Conservation (phyloP, 495 filamentous ascomycete genomes). For the Hypomontagnella submonticulosa region DNA sequence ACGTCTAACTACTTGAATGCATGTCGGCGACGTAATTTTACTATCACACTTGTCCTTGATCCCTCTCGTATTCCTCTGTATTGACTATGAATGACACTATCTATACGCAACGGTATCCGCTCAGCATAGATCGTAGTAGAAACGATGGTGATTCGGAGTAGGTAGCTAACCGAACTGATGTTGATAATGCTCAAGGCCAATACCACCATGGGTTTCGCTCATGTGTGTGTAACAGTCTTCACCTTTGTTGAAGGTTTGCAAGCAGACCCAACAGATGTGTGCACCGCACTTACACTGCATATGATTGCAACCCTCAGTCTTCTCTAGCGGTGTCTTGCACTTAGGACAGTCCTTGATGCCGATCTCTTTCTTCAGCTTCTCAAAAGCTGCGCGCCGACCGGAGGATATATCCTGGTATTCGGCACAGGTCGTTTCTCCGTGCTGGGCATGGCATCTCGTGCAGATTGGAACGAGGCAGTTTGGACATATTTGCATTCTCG, state of each 20-base stretch:
- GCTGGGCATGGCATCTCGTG: conserved; percentile 51
- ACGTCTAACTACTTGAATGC: no score
- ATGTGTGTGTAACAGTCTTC: conserved; percentile 30
- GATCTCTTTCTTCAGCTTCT: conserved; percentile 43
- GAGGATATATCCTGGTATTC: conserved; percentile 48
- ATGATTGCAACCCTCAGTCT: conserved; percentile 60
- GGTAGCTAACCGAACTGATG: no score
- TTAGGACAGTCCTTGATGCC: conserved; percentile 53
- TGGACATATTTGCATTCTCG: conserved; percentile 49
- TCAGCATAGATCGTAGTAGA: no score
- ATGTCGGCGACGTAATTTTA: no score
- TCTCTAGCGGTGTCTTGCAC: conserved; percentile 58
- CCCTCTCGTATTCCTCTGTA: no score
- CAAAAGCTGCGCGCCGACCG: conserved; percentile 43
- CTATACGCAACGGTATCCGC: no score
- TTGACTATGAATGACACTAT: no score
- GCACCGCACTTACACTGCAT: conserved; percentile 62
- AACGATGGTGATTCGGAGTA: no score
- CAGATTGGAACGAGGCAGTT: conserved; percentile 52
- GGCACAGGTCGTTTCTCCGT: conserved; percentile 52
- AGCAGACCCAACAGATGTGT: conserved; percentile 64
- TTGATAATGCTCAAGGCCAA: no score
- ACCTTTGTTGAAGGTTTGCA: conserved; percentile 6
- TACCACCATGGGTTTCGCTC: conserved; percentile 23
- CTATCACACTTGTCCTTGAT: no score